Conservation (phyloP, 2,329 filamentous ascomycete species). For the Gaeumannomyces tritici region DNA sequence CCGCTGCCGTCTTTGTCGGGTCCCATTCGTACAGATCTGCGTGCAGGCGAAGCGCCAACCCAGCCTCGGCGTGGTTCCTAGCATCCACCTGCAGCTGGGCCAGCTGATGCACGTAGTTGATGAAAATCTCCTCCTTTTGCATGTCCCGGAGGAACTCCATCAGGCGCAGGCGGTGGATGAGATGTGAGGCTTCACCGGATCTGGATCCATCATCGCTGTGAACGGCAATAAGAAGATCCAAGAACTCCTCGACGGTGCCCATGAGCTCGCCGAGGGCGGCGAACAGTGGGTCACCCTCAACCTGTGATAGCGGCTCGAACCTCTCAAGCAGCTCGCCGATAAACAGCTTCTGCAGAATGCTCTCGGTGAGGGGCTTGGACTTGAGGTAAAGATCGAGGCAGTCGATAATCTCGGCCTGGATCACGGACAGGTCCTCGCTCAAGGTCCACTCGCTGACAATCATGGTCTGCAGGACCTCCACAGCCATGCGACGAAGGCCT, state of each 20-base stretch:
- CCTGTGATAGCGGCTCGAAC: slow-evolving; percentile 61
- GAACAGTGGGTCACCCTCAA: slow-evolving; percentile 56
- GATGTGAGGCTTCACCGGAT: slow-evolving; percentile 63
- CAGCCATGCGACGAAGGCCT: slow-evolving; percentile 77
- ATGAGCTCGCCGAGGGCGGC: slow-evolving; percentile 70
- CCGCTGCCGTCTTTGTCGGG: slow-evolving; percentile 52
- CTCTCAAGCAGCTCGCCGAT: slow-evolving; percentile 74
- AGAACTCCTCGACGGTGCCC: slow-evolving; percentile 75
- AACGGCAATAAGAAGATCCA: slow-evolving; percentile 84
- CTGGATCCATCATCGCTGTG: slow-evolving; percentile 61
- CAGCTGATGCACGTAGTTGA: slow-evolving; percentile 89
- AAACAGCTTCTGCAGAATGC: slow-evolving; percentile 85
- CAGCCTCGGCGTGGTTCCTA: slow-evolving; percentile 77
- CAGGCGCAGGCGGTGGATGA: slow-evolving; percentile 79
- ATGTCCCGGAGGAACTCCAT: slow-evolving; percentile 97
- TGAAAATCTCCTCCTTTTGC: slow-evolving; percentile 94
- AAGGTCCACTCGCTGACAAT: slow-evolving; percentile 97
- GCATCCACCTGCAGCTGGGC: slow-evolving; percentile 66
- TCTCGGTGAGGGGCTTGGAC: slow-evolving; percentile 77
- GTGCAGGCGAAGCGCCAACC: slow-evolving; percentile 79
- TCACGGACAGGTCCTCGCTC: slow-evolving; percentile 80
- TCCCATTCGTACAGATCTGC: slow-evolving; percentile 93
- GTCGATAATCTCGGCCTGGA: slow-evolving; percentile 95
- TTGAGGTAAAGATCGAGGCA: slow-evolving; percentile 87
- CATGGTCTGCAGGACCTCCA: slow-evolving; percentile 94